phyloP scores from a whole-genome alignment of 2,329 filamentous ascomycete species.

The Scytalidium lignicola region DNA sequence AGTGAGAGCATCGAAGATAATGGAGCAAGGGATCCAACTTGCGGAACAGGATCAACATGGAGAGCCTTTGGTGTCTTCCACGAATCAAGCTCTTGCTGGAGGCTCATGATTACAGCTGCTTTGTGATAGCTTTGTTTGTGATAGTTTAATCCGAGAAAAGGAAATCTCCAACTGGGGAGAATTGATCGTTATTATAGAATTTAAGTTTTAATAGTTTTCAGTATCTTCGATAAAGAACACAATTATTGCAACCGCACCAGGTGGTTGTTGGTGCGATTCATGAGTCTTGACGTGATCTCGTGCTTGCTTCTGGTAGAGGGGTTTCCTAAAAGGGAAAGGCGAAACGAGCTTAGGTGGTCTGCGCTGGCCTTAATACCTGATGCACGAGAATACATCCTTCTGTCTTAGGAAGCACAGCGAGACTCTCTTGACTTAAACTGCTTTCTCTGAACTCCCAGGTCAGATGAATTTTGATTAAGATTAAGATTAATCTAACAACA shows the following conservation, averaged over 20 bases:
- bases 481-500: too few species aligned
- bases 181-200: not conserved
- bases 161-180: not conserved
- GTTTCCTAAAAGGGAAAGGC: too few species aligned
- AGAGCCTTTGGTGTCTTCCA: slow-evolving; percentile 18
- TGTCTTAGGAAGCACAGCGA: too few species aligned
- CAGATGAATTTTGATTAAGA: too few species aligned
- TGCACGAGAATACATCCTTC: too few species aligned
- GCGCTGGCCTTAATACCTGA: too few species aligned
- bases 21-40: slow-evolving; percentile 52
- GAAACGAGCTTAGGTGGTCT: too few species aligned
- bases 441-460: too few species aligned
- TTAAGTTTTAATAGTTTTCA: too few species aligned
- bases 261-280: not conserved
- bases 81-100: slow-evolving; percentile 25
- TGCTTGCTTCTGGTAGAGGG: too few species aligned
- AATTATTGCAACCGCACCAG: not conserved
- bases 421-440: too few species aligned
- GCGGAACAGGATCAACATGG: slow-evolving; percentile 41
- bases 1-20: slow-evolving; percentile 45
- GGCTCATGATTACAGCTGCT: slow-evolving; percentile 17
- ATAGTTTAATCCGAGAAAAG: not conserved
- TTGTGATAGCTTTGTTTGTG: not conserved
- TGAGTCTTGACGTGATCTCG: not conserved
- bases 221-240: too few species aligned